Conservation (phyloP, 1,284 basidiomycete genomes). For the Trichosporon sp. region DNA sequence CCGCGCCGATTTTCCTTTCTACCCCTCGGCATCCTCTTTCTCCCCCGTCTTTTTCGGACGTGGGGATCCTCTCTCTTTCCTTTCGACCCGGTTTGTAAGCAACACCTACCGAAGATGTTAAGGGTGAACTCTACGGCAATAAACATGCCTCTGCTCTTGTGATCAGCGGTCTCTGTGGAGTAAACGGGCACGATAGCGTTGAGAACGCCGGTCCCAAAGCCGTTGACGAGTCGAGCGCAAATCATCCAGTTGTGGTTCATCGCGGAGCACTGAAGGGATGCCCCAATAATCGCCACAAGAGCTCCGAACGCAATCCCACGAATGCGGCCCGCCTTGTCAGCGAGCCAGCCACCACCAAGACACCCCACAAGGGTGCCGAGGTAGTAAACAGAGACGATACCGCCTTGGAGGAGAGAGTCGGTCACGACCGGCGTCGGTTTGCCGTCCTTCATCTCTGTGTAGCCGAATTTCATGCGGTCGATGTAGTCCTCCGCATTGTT, state of each 20-base stretch:
- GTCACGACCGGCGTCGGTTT: conserved; percentile 51
- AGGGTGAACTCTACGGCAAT: conserved; percentile 53
- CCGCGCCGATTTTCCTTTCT: no score
- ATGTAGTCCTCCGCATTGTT: conserved; percentile 31
- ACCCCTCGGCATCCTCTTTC: no score
- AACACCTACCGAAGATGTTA: conserved; percentile 15
- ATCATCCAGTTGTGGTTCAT: conserved; percentile 60
- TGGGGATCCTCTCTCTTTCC: no score
- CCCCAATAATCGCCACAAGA: conserved; percentile 47
- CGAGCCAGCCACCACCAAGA: conserved; percentile 24
- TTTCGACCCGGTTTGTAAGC: no score
- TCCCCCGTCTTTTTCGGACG: no score
- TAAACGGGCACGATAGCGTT: conserved; percentile 57
- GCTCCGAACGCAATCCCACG: conserved; percentile 56
- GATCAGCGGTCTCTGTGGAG: conserved; percentile 50
- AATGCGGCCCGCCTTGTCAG: conserved; percentile 52
- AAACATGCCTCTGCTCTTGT: conserved; percentile 58
- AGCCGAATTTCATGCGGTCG: conserved; percentile 26
- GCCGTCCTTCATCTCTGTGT: conserved; percentile 23
- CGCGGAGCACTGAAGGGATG: conserved; percentile 61
- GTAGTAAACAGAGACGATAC: conserved; percentile 35
- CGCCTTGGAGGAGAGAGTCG: conserved; percentile 52
- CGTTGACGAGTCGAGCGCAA: conserved; percentile 54
- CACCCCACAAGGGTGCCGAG: conserved; percentile 37
- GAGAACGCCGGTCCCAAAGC: conserved; percentile 55